Conservation (phyloP, 371 early-diverging fungal genomes). For the Circinella umbellata region DNA sequence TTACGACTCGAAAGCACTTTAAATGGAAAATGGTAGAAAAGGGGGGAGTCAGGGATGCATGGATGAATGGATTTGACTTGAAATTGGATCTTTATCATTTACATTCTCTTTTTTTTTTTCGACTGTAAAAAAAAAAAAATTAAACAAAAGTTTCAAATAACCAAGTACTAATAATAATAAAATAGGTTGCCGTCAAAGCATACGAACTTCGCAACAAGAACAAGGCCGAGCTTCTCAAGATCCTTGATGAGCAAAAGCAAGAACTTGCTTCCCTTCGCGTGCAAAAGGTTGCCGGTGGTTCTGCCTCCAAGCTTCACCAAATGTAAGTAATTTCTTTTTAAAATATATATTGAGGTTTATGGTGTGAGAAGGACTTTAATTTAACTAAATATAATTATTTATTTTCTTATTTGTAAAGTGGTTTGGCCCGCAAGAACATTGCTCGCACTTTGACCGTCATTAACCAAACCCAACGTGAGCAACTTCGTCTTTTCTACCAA, state of each 20-base stretch:
- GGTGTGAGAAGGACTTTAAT: too few species aligned
- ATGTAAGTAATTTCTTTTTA: conserved; percentile 59
- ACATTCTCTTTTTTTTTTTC: too few species aligned
- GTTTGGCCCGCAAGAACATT: conserved; percentile 86
- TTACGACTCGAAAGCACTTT: too few species aligned
- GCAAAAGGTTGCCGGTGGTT: conserved; percentile 85
- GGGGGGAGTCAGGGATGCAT: too few species aligned
- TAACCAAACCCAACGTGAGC: conserved; percentile 85
- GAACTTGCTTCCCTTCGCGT: conserved; percentile 91
- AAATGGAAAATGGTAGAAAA: too few species aligned
- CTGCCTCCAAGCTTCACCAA: conserved; percentile 78
- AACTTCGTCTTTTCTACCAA: conserved; percentile 83
- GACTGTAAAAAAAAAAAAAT: too few species aligned
- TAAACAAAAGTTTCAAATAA: too few species aligned
- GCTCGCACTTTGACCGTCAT: conserved; percentile 94
- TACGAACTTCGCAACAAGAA: conserved; percentile 89
- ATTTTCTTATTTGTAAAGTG: conserved; percentile 38
- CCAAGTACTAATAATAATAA: neutral
- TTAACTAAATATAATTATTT: conserved; percentile 1
- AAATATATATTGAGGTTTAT: too few species aligned
- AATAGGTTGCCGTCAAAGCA: conserved; percentile 84
- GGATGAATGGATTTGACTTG: too few species aligned
- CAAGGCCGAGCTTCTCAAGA: conserved; percentile 88
- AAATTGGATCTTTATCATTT: too few species aligned
- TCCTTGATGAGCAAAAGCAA: conserved; percentile 90